Evolutionary conservation across 2,329 filamentous ascomycete genomes (phyloP).

Genomic region (Setomelanomma holmii): DNA sequence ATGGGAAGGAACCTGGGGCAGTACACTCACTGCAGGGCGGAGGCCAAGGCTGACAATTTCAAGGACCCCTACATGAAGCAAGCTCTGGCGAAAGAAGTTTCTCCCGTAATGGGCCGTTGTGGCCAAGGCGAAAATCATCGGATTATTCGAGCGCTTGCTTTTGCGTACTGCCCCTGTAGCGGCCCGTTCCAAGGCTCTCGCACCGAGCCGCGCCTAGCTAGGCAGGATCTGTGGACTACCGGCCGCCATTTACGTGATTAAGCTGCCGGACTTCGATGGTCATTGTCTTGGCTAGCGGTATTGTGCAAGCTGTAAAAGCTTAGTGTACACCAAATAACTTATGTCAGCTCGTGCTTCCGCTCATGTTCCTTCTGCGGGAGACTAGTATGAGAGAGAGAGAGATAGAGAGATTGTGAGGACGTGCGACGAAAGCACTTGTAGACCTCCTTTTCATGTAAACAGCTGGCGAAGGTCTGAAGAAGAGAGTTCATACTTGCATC

Average conservation of each 20-base stretch:
- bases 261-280: neutral
- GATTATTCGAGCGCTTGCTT: neutral
- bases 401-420: neutral
- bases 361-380: neutral
- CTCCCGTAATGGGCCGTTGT: too few relatives aligned
- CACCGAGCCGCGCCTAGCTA: neutral
- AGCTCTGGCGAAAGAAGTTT: too few relatives aligned
- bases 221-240: neutral
- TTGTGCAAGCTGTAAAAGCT: neutral
- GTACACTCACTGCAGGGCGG: too few relatives aligned
- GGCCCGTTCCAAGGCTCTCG: neutral
- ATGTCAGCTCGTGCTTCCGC: neutral
- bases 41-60: too few relatives aligned
- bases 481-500: neutral
- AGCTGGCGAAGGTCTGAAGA: too few relatives aligned
- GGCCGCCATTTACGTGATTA: neutral
- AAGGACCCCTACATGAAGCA: too few relatives aligned
- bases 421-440: neutral
- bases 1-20: too few relatives aligned
- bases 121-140: neutral
- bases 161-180: neutral
- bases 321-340: neutral
- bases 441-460: neutral
- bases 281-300: neutral
- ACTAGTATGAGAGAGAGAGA: neutral